Base-by-base conservation (phyloP, 2,329 filamentous ascomycete species). In the Paecilomyces niveus region DNA sequence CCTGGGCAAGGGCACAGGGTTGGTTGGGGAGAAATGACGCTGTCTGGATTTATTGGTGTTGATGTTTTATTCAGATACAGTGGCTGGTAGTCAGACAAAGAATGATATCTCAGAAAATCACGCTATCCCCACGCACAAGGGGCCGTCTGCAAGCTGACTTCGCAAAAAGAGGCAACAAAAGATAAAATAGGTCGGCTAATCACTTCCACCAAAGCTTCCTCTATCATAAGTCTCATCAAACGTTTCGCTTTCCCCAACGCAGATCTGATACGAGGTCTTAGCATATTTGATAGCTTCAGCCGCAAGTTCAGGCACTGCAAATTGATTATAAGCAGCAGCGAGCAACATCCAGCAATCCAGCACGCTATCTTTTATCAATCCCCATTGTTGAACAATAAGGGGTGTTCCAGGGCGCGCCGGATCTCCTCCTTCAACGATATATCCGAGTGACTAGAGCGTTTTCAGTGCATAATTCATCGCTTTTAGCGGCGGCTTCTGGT, bases 231-330 rank as follows among this genome's bases (percentile, higher is more conserved):
- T 8, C 11, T 57, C 57, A 4, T 67, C 67, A 61, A 72, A 74
- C 3, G 65, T 70, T 31, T 64, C 65, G 53, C 72, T 68, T 59
- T 76, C 73, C 0, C 74, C 72, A 32, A 74, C 61, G 50, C 67
- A 63, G 1, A 76, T 67, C 53, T 54, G 64, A 59, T 74, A 75
- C n/a, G 64, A 61, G 2, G 64, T 55, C 22, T 55, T 70, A 2
- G 72, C 72, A 64, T 72, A 75, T 7, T 60, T 35, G 15, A 67
- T 60, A 10, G 71, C 70, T 45, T 63, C 57, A 18, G n/a, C 32
- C 13, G 59, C 63, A 1, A 68, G 59, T 0, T 57, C 56, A 2
- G 62, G 61, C n/a, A 6, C 13, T 18, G 57, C 65, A 24, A 69
- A 15, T 5, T 22, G 31, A 15, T 54, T 10, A 64, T 74, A 74